These are phyloP conservation scores for Pleurozium schreberi DNA, from an alignment of 225 moss, liverwort and hornwort species.

Conservation along the genomic window DNA sequence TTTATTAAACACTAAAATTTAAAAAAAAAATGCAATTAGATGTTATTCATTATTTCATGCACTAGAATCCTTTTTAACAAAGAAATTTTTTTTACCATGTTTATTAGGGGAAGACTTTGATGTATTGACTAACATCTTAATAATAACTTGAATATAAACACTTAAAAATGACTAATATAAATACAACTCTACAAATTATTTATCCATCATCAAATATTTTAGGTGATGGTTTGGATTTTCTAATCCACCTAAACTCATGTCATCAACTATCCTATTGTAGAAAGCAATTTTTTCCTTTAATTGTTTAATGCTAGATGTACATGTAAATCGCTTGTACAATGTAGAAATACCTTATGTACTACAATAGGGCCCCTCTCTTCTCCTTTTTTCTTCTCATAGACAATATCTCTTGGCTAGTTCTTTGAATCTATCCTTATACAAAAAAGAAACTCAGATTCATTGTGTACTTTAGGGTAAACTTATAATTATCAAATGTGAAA, in stretches of 20 bases:
- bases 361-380: accelerated
- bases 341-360: background rate
- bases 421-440: no score
- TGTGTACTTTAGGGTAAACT: no score
- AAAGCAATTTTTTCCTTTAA: no score
- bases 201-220: background rate
- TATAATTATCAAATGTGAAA: no score
- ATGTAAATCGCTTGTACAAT: accelerated
- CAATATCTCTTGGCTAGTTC: no score
- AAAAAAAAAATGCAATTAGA: background rate
- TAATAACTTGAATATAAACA: background rate
- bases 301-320: background rate
- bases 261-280: background rate
- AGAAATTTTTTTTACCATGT: background rate
- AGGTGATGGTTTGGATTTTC: background rate
- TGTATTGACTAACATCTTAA: background rate
- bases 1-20: background rate
- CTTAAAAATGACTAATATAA: background rate
- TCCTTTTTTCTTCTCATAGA: accelerated
- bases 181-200: background rate
- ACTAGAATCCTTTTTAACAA: background rate
- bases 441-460: no score
- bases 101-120: background rate
- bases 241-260: no score
- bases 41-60: background rate